Base-by-base conservation (phyloP, 1,284 basidiomycete genomes). In the Ceratobasidium sp. region DNA sequence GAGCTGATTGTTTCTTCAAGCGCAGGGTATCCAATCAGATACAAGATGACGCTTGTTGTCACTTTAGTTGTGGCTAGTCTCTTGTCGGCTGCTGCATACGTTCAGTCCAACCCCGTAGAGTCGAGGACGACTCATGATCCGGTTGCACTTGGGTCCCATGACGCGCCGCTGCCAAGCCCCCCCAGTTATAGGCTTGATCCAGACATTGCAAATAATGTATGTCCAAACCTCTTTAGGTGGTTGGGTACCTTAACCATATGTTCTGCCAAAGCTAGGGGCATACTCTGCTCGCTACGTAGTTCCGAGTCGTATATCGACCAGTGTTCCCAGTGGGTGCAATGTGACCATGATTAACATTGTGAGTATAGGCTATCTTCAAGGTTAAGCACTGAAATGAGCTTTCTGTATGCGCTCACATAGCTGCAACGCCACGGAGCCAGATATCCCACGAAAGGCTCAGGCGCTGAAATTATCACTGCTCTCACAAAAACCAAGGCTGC, bases 341-440 rank as follows among this genome's bases (percentile, higher is more conserved):
- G 79, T 91, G n/a, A 83, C 82, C 45, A 89, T 90, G 81, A 89
- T 86, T 74, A 88, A 90, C 77, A 84, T 90, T 74, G 89, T 91
- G 79, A 69, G 87, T 82, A 12, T 21, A 26, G 1, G 12, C 3
- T 9, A 12, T 32, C 21, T 16, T 45, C 36, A 74, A 21, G 74
- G 61, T 34, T 65, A 55, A 76, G 67, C 45, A 34, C 58, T 65
- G 72, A 32, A 50, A 23, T n/a, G 61, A 62, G 18, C 43, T n/a
- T 53, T 5, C 6, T 32, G 5, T 30, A 18, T 32, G 52, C 28
- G 14, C 16, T 18, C 9, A 32, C 67, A 64, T 50, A 94, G 93
- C 80, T 96, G n/a, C 90, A 96, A 81, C 84, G 94, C 10, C 94
- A 96, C 77, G 92, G 92, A 0, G 89, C 92, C 0, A 85, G 94